Percentiles rank a stretch among this genome's conserved stretches.
phyloP scores from a whole-genome alignment of 805 yeast genomes.

The Candida alai region DNA sequence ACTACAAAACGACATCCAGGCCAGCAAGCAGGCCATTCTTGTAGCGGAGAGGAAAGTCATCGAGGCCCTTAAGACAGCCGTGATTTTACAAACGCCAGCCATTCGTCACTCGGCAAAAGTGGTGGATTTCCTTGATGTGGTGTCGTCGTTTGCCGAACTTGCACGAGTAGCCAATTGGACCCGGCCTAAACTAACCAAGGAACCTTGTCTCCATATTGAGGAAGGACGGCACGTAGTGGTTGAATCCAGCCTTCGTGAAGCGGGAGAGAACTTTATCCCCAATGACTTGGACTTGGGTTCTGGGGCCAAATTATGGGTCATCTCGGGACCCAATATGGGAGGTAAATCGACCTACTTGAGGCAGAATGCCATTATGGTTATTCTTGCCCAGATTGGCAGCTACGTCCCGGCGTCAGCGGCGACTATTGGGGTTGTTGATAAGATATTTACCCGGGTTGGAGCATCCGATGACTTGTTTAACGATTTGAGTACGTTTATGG shows the following conservation, averaged over 20 bases:
- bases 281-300: conserved; percentile 33
- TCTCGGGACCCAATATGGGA: conserved; percentile 89
- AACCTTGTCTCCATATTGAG: conserved; percentile 44
- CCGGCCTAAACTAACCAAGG: conserved; percentile 58
- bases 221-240: conserved; percentile 86
- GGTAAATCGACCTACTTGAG: conserved; percentile 78
- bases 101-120: conserved; percentile 49
- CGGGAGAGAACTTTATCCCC: conserved; percentile 45
- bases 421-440: conserved; percentile 65
- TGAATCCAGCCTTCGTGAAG: conserved; percentile 60
- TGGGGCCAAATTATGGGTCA: conserved; percentile 39
- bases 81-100: conserved; percentile 40
- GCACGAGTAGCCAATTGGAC: conserved; percentile 66
- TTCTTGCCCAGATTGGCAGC: conserved; percentile 73
- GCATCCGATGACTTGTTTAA: conserved; percentile 74
- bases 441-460: conserved; percentile 80
- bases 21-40: conserved; percentile 44
- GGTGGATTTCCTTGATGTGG: conserved; percentile 67
- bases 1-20: conserved; percentile 48
- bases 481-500: conserved; percentile 83
- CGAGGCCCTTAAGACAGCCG: conserved; percentile 41
- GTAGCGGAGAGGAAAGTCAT: conserved; percentile 55
- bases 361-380: conserved; percentile 66
- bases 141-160: conserved; percentile 66
- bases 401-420: conserved; percentile 66